Evolutionary conservation across 2,329 filamentous ascomycete species (phyloP).

Genomic region (Ophiostoma angusticollis): DNA sequence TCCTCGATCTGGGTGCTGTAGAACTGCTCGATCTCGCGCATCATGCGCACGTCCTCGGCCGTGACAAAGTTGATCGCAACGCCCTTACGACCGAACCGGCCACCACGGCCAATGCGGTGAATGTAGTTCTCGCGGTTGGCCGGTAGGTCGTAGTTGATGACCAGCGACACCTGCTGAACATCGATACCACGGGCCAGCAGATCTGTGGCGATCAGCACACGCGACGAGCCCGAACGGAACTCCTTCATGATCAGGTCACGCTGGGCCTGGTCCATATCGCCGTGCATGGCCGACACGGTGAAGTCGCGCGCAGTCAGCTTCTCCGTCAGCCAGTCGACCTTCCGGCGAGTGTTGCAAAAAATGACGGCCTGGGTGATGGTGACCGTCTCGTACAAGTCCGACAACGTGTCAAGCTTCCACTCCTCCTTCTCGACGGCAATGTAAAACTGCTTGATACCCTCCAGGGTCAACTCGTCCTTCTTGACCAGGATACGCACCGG

Average conservation of each 20-base stretch:
- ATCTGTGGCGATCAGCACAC: slow-evolving; percentile 97
- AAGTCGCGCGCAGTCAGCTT: slow-evolving; percentile 98
- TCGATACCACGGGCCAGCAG: slow-evolving; percentile 98
- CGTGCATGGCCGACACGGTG: slow-evolving; percentile 99
- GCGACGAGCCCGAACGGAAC: slow-evolving; percentile 96
- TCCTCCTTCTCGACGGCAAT: slow-evolving; percentile 99
- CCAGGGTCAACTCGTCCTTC: slow-evolving; percentile 98
- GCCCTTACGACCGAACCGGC: slow-evolving; percentile 99
- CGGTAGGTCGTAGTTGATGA: slow-evolving; percentile 99
- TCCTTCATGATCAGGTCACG: slow-evolving; percentile 99
- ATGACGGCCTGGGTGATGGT: slow-evolving; percentile 99
- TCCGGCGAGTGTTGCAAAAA: slow-evolving; percentile 99
- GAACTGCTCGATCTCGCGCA: slow-evolving; percentile 99
- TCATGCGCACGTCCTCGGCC: slow-evolving; percentile 97
- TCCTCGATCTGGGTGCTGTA: slow-evolving; percentile 99
- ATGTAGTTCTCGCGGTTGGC: slow-evolving; percentile 99
- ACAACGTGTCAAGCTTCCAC: slow-evolving; percentile 99
- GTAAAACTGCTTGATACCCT: slow-evolving; percentile 99
- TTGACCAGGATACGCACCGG: slow-evolving; percentile 98
- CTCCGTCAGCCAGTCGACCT: slow-evolving; percentile 99
- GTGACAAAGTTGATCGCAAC: slow-evolving; percentile 99
- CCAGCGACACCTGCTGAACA: slow-evolving; percentile 97
- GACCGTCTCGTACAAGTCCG: slow-evolving; percentile 96
- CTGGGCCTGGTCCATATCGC: slow-evolving; percentile 96
- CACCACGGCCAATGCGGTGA: slow-evolving; percentile 97